These are phyloP conservation scores for Podaxis mareebaensis DNA, from an alignment of 768 basidiomycete species.

Conservation along the genomic window DNA sequence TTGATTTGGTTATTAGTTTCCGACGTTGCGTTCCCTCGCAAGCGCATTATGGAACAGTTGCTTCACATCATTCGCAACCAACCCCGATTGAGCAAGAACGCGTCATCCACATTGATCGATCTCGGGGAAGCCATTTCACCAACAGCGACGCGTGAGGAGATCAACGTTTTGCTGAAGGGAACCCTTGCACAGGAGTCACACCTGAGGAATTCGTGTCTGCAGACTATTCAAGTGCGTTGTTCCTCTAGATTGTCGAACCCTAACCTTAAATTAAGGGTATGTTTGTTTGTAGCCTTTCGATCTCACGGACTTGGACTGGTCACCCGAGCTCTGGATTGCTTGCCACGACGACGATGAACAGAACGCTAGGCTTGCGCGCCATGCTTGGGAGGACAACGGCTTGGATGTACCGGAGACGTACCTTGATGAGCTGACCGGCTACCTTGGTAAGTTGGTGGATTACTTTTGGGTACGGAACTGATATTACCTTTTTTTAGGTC, in stretches of 20 bases:
- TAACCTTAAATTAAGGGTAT: slow-evolving; percentile 9
- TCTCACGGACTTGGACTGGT: slow-evolving; percentile 93
- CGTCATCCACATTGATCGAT: slow-evolving; percentile 76
- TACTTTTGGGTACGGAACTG: background rate
- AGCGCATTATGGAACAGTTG: slow-evolving; percentile 65
- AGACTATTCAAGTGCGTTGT: slow-evolving; percentile 73
- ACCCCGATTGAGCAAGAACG: slow-evolving; percentile 80
- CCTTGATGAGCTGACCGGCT: slow-evolving; percentile 56
- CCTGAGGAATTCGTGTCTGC: slow-evolving; percentile 86
- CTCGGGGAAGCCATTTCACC: slow-evolving; percentile 77
- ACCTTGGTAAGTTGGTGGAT: slow-evolving; percentile 56
- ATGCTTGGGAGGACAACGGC: slow-evolving; percentile 95
- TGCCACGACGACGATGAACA: slow-evolving; percentile 87
- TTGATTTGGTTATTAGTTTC: slow-evolving; percentile 47
- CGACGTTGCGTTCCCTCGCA: slow-evolving; percentile 71
- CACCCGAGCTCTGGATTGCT: slow-evolving; percentile 83
- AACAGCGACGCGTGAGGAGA: slow-evolving; percentile 64
- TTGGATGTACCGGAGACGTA: slow-evolving; percentile 78
- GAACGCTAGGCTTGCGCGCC: slow-evolving; percentile 76
- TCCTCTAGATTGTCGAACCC: background rate
- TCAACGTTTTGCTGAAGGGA: slow-evolving; percentile 64
- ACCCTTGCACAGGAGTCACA: slow-evolving; percentile 85
- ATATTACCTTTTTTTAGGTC: slow-evolving; percentile 45
- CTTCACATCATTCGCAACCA: slow-evolving; percentile 74
- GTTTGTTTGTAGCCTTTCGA: slow-evolving; percentile 73